Percentiles rank a stretch among this genome's conserved stretches.
Evolutionary conservation across 495 filamentous ascomycete species (phyloP).

Genomic region (Talaromyces thailandensis): DNA sequence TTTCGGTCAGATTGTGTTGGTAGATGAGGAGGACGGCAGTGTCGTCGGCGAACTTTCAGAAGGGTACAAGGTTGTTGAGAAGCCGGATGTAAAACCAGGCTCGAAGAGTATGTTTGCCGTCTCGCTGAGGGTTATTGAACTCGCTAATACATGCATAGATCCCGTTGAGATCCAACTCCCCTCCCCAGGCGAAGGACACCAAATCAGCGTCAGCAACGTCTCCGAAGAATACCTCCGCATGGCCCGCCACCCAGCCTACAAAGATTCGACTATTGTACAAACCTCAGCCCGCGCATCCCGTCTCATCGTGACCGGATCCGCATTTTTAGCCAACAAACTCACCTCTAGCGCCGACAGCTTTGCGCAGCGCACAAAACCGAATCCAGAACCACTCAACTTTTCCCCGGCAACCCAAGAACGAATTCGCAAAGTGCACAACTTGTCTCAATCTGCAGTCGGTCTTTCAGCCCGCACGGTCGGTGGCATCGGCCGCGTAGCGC

Average conservation of each 20-base stretch:
- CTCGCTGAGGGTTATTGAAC: not conserved
- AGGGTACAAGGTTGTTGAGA: slow-evolving; percentile 71
- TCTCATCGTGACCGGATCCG: slow-evolving; percentile 80
- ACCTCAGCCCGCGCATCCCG: slow-evolving; percentile 86
- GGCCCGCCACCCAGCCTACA: slow-evolving; percentile 81
- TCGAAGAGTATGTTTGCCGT: slow-evolving; percentile 62
- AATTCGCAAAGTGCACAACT: slow-evolving; percentile 74
- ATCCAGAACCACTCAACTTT: slow-evolving; percentile 74
- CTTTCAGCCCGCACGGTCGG: slow-evolving; percentile 82
- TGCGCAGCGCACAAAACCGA: slow-evolving; percentile 68
- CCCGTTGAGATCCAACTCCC: slow-evolving; percentile 88
- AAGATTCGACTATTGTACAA: slow-evolving; percentile 76
- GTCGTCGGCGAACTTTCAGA: slow-evolving; percentile 87
- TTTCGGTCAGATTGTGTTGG: slow-evolving; percentile 76
- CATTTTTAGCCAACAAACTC: slow-evolving; percentile 67
- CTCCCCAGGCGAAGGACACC: slow-evolving; percentile 56
- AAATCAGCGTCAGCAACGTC: slow-evolving; percentile 65
- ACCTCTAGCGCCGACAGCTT: slow-evolving; percentile 70
- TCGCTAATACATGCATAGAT: slow-evolving; percentile 38
- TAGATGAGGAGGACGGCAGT: slow-evolving; percentile 92
- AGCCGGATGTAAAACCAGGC: slow-evolving; percentile 61
- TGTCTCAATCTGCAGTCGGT: slow-evolving; percentile 66
- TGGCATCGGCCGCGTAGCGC: slow-evolving; percentile 67
- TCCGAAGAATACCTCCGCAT: slow-evolving; percentile 72
- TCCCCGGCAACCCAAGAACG: slow-evolving; percentile 74